Percentiles rank a stretch among this genome's conserved stretches.
phyloP scores from a whole-genome alignment of 331 rosid species.

The Quercus lobata region DNA sequence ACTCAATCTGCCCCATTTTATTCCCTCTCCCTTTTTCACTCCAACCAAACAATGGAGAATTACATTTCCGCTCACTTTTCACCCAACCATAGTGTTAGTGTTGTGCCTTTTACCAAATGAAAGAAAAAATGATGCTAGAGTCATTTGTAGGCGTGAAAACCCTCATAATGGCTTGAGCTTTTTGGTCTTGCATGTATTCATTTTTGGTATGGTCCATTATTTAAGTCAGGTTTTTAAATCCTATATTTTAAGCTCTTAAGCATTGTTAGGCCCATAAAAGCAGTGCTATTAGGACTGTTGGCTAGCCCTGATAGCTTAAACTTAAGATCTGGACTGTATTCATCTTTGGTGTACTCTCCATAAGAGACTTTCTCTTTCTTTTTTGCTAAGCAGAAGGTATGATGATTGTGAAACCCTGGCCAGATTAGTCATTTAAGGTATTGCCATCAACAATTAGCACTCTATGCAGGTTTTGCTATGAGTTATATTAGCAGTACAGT shows the following conservation, averaged over 20 bases:
- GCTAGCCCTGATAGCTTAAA: background rate
- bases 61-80: too few species aligned
- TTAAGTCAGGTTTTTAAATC: background rate
- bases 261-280: background rate
- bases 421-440: background rate
- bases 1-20: too few species aligned
- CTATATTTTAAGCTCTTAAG: background rate
- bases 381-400: background rate
- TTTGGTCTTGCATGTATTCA: background rate
- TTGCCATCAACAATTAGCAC: background rate
- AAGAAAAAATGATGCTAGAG: background rate
- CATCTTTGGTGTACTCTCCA: background rate
- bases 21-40: too few species aligned
- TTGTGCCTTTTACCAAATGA: background rate
- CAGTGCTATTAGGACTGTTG: too few species aligned
- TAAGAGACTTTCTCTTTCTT: background rate
- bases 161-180: background rate
- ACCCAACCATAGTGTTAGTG: background rate
- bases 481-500: background rate
- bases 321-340: background rate
- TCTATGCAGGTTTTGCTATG: background rate
- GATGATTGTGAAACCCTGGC: background rate
- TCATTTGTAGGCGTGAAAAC: background rate
- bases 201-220: background rate
- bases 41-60: too few species aligned